Percentiles rank a stretch among this genome's conserved stretches.
phyloP scores from a whole-genome alignment of 305 asterid species.

The Lippia alba region DNA sequence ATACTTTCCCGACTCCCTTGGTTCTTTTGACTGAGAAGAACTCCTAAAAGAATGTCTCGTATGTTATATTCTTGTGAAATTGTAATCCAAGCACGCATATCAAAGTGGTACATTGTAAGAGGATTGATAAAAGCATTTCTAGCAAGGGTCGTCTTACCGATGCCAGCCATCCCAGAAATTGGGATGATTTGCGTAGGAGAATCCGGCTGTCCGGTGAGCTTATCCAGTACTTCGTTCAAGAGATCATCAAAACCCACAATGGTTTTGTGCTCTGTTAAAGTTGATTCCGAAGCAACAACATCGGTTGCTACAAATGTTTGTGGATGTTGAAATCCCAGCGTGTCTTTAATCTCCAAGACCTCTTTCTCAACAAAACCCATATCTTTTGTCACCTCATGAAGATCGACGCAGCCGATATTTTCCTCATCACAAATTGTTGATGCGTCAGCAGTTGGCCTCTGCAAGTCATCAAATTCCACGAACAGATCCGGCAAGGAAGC shows the following conservation, averaged over 20 bases:
- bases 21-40: background rate
- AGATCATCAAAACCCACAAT: constrained; percentile 28
- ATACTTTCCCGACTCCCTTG: too few species aligned
- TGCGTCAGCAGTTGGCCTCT: background rate
- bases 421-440: too few species aligned
- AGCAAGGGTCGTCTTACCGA: constrained; percentile 40
- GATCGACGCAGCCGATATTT: too few species aligned
- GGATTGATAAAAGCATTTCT: constrained; percentile 2
- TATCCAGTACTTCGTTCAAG: constrained; percentile 13
- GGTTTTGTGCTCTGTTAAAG: background rate
- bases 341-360: background rate
- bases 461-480: background rate
- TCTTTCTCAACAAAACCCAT: background rate
- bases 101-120: background rate
- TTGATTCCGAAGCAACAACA: too few species aligned
- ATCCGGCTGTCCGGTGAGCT: constrained; percentile 2
- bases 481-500: background rate
- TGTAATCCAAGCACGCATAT: constrained; percentile 31
- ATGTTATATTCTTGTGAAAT: constrained; percentile 30
- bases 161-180: constrained; percentile 36
- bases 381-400: too few species aligned
- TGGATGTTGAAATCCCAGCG: background rate
- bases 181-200: constrained; percentile 16
- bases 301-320: background rate
- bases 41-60: background rate